Evolutionary conservation across 2,329 filamentous ascomycete genomes (phyloP), one percentile per base, ranked within the genome.

Genomic region (Penicillium sp.): DNA sequence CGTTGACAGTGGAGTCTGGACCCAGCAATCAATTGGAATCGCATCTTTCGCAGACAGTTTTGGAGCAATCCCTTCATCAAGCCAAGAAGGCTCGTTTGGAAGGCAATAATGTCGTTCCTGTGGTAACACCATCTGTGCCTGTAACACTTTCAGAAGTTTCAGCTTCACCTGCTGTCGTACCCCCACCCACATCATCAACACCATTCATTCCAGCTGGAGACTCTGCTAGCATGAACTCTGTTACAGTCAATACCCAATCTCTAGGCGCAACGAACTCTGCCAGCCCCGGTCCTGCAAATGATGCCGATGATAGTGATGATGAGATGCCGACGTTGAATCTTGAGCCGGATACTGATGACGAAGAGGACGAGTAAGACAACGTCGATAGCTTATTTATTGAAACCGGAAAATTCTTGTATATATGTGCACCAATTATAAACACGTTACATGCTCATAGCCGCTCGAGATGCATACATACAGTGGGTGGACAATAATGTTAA

Each of bases 321-420:
- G 79, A 79, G 54, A 73, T 80, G 59, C 79, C 79, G 2, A 71
- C 74, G 28, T 67, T 81, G 42, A 74, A 78, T 57, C 64, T 77
- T n/a, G 76, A 76, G 18, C 63, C 74, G n/a, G 76, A 77, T 60
- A 76, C 75, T 3, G 74, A 77, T 30, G 76, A 77, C 4, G 74
- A 77, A 7, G 70, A 73, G 7, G 69, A 71, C 5, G 67, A 66
- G 5, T 65, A 70, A 62, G 58, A 21, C 6, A 26, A 16, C 40
- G 9, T 23, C 43, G 35, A 43, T 3, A 14, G 30, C 28, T 30
- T 9, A 11, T 14, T 35, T 11, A 5, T 16, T 35, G 30, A 16
- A 35, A 18, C 6, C 35, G 18, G 40, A 12, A 12, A 18, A 7
- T 12, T 12, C 20, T 23, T 23, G 40, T 23, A 23, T 43, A 43